Evolutionary conservation across 1,284 basidiomycete species (phyloP), one percentile per base, ranked within the genome.

Genomic region (Coriolopsis trogii): DNA sequence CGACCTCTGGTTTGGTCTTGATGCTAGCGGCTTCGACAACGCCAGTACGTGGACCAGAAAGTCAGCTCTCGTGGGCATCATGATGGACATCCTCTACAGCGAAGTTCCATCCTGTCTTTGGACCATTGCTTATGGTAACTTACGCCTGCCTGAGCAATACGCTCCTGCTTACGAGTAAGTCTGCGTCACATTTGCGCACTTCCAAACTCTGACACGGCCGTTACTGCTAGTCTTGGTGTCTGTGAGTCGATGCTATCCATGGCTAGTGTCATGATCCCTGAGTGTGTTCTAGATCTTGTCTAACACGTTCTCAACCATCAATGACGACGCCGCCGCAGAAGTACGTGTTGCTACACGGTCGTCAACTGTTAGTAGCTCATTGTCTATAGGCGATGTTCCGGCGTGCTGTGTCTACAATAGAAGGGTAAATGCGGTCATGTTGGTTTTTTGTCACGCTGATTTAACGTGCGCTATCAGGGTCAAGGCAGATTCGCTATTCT

Each of bases 231-330:
- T 91, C 28, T 77, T 91, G 41, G 89, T 91, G 52, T 91, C 89
- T 57, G 89, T 91, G 67, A 53, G 85, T 72, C 21, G 0, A 28
- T n/a, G 10, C 4, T 6, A 12, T 7, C n/a, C n/a, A n/a, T 33
- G 33, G 8, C 9, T 34, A 4, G 10, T 12, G 33, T 3, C 6
- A n/a, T n/a, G n/a, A 34, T 12, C 6, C 6, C 33, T 34, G 33
- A 34, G 20, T 6, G 33, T 4, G 6, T 16, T 34, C 61, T 75
- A 87, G 93, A 95, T 97, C 41, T 76, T 98, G 18, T 93, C 93
- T 7, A 91, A 97, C 67, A 98, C 95, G 0, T 98, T 97, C 68
- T 85, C 93, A 0, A 91, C 82, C 16, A 93, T 97, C 63, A 95
- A 87, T 56, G 88, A 92, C 60, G 95, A 97, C 71, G 95, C 95